phyloP scores from a whole-genome alignment of 768 basidiomycete species.

The Tylopilus felleus region DNA sequence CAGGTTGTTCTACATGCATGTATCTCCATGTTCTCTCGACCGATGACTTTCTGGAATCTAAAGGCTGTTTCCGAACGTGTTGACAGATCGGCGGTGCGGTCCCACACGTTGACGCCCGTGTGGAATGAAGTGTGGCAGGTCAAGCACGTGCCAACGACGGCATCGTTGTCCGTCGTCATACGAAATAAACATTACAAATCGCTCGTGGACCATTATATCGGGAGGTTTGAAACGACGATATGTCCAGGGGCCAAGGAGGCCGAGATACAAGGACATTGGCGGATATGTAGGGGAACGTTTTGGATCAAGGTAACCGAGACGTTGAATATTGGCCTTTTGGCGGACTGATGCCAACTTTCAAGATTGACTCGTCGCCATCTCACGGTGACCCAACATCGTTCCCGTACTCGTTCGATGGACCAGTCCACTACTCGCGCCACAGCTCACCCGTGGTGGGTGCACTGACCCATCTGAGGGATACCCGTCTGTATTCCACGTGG shows the following conservation, averaged over 20 bases:
- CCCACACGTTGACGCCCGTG: slow-evolving; percentile 54
- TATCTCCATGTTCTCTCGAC: slow-evolving; percentile 9
- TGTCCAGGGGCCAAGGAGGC: slow-evolving; percentile 58
- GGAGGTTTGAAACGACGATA: slow-evolving; percentile 55
- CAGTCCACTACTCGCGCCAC: slow-evolving; percentile 68
- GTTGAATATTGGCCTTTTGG: neutral
- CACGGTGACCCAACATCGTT: slow-evolving; percentile 36
- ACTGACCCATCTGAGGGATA: slow-evolving; percentile 58
- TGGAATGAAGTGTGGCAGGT: slow-evolving; percentile 77
- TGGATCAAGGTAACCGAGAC: slow-evolving; percentile 54
- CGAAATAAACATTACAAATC: slow-evolving; percentile 64
- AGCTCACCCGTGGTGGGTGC: slow-evolving; percentile 67
- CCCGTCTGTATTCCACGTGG: slow-evolving; percentile 75
- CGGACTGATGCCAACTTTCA: slow-evolving; percentile 4
- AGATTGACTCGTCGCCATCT: slow-evolving; percentile 59
- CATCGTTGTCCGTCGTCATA: slow-evolving; percentile 57
- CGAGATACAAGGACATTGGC: slow-evolving; percentile 54
- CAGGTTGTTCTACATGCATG: slow-evolving; percentile 61
- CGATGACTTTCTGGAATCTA: neutral
- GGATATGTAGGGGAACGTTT: slow-evolving; percentile 56
- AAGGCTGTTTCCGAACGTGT: neutral
- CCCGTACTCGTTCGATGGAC: slow-evolving; percentile 71
- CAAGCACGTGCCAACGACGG: slow-evolving; percentile 68
- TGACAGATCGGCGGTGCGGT: slow-evolving; percentile 61
- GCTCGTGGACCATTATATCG: slow-evolving; percentile 60